These are phyloP conservation scores for Allantophomopsis lycopodina DNA, from an alignment of 2,329 filamentous ascomycete species.

Conservation along the genomic window DNA sequence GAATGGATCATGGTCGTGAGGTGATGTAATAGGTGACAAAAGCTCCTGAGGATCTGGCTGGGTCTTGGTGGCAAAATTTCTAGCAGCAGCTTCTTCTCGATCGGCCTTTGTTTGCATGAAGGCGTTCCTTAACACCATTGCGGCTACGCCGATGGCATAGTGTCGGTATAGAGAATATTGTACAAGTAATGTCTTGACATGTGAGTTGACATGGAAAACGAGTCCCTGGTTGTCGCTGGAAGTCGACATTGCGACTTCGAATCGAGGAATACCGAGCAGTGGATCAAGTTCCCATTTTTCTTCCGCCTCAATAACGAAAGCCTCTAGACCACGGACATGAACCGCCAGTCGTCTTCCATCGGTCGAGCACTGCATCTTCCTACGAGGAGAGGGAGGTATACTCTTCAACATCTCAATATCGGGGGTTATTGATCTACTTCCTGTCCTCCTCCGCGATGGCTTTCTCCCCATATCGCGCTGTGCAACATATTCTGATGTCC, in stretches of 20 bases:
- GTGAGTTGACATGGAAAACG: conserved; percentile 74
- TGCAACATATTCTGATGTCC: conserved; percentile 79
- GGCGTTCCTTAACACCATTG: conserved; percentile 58
- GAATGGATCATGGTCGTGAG: too few species aligned
- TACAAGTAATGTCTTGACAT: conserved; percentile 63
- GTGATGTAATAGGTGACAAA: conserved; percentile 11
- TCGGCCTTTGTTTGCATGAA: conserved; percentile 42
- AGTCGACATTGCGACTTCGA: conserved; percentile 78
- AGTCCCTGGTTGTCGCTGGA: conserved; percentile 77
- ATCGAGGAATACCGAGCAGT: conserved; percentile 73
- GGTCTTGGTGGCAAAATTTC: background rate
- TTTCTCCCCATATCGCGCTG: conserved; percentile 52
- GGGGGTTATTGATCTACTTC: conserved; percentile 53
- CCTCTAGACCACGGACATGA: conserved; percentile 73
- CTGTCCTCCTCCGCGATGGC: conserved; percentile 52
- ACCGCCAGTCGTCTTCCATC: conserved; percentile 76
- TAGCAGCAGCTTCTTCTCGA: conserved; percentile 21
- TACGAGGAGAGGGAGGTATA: conserved; percentile 33
- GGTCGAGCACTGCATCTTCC: conserved; percentile 34
- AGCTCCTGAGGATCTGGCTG: too few species aligned
- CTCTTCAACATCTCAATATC: conserved; percentile 49
- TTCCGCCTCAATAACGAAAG: conserved; percentile 76
- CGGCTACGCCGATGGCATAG: conserved; percentile 76
- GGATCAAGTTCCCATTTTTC: conserved; percentile 77
- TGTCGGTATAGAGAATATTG: conserved; percentile 92